Evolutionary conservation across 2,329 filamentous ascomycete genomes (phyloP), one percentile per base, ranked within the genome.

Genomic region (Penicillium brevicompactum): DNA sequence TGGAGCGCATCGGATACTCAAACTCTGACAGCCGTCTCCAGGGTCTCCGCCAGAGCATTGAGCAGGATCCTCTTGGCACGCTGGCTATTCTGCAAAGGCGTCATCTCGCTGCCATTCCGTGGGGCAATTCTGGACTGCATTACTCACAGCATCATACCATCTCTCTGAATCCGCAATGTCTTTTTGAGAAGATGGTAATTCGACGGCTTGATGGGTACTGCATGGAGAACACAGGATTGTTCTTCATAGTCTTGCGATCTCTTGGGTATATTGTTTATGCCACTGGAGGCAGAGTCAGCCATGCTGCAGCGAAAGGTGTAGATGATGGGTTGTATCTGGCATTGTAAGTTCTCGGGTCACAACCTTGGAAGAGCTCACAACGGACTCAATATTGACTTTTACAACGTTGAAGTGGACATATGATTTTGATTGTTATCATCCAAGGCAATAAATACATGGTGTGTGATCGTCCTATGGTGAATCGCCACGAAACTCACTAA

Each of bases 371-470:
- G 14, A 18, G 31, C 13, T 51, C 24, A 11, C 9, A 3, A 38
- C 1, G 18, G n/a, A 11, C 18, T 16, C 21, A 13, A 10, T n/a
- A 11, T 16, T 50, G 13, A 43, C 13, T 7, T 22, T 42, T 31
- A n/a, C 8, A 21, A 10, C 22, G 37, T 10, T 22, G 13, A 38
- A 73, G 70, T 52, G 75, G 79, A 13, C 86, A 89, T 68, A 82
- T 88, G 65, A 77, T 87, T 44, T 82, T 85, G 61, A 83, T 88
- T 49, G 79, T 87, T 41, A 82, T 78, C 1, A 74, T 89, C 32
- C 67, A 76, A 21, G 72, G 76, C 5, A 75, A 74, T 38, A 76
- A 77, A 27, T 78, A 76, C 50, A 69, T 74, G 65, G 74, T 76
- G 53, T 48, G 65, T 57, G 5, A 21, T 21, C 4, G 10, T 16